These are phyloP conservation scores for Raphanus raphanistrum DNA, from an alignment of 345 rosid genomes.

Conservation along the genomic window DNA sequence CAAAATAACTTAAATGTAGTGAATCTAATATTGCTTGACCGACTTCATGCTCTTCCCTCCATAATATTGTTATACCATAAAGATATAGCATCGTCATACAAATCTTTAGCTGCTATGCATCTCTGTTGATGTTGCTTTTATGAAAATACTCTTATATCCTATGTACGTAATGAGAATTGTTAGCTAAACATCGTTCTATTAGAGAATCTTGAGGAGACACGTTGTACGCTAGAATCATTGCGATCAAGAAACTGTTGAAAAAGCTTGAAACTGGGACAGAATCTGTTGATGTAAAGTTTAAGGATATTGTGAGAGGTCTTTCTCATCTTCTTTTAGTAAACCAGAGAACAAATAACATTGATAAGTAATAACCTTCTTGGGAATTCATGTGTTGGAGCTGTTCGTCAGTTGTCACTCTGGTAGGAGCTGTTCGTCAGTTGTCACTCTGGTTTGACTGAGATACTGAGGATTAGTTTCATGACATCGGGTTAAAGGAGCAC, in stretches of 20 bases:
- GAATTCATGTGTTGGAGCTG: too few relatives aligned
- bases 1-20: too few relatives aligned
- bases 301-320: slow-evolving; percentile 7
- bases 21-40: neutral
- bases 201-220: slow-evolving; percentile 14
- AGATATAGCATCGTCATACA: neutral
- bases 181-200: too few relatives aligned
- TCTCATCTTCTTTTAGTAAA: slow-evolving; percentile 20
- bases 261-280: slow-evolving; percentile 24
- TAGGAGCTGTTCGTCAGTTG: too few relatives aligned
- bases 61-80: neutral
- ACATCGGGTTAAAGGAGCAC: too few relatives aligned
- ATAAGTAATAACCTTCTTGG: too few relatives aligned
- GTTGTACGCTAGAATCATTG: slow-evolving; percentile 31
- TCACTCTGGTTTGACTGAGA: too few relatives aligned
- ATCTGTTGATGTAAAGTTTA: slow-evolving; percentile 13
- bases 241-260: slow-evolving; percentile 35
- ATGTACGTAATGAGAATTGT: too few relatives aligned
- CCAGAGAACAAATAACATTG: too few relatives aligned
- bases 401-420: too few relatives aligned
- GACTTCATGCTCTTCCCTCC: neutral
- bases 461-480: too few relatives aligned
- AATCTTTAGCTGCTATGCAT: neutral
- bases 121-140: neutral
- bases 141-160: too few relatives aligned